Percentiles rank a stretch among this genome's conserved stretches.
These are phyloP conservation scores for Periconia sp. DNA, from an alignment of 2,329 filamentous ascomycete genomes.

Conservation along the genomic window DNA sequence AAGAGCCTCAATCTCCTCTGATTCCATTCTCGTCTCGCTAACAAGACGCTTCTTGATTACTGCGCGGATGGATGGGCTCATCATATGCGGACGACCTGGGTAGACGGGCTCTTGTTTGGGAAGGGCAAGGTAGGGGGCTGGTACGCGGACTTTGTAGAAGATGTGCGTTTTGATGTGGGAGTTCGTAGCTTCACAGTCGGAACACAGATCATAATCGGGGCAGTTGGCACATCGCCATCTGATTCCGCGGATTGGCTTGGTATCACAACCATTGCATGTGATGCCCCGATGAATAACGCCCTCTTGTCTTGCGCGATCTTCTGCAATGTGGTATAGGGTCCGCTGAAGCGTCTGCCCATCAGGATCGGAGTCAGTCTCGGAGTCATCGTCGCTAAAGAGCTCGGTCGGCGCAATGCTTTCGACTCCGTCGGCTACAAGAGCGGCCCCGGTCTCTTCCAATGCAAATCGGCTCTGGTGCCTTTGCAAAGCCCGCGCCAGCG, in stretches of 20 bases:
- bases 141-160: slow-evolving; percentile 94
- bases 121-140: slow-evolving; percentile 79
- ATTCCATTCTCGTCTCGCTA: slow-evolving; percentile 64
- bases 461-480: slow-evolving; percentile 26
- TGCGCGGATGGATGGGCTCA: slow-evolving; percentile 70
- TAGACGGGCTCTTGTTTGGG: slow-evolving; percentile 65
- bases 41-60: slow-evolving; percentile 68
- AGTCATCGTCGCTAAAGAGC: slow-evolving; percentile 37
- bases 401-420: slow-evolving; percentile 43
- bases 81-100: slow-evolving; percentile 71
- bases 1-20: slow-evolving; percentile 86
- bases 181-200: slow-evolving; percentile 81
- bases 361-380: slow-evolving; percentile 49
- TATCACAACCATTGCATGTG: slow-evolving; percentile 86
- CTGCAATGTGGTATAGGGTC: slow-evolving; percentile 88
- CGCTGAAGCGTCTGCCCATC: slow-evolving; percentile 82
- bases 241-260: slow-evolving; percentile 87
- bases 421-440: slow-evolving; percentile 19
- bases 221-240: slow-evolving; percentile 96
- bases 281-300: slow-evolving; percentile 93
- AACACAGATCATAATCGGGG: slow-evolving; percentile 93
- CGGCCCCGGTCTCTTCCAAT: slow-evolving; percentile 3
- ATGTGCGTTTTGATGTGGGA: slow-evolving; percentile 88
- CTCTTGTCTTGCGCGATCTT: slow-evolving; percentile 77
- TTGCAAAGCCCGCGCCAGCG: slow-evolving; percentile 26